phyloP scores from a whole-genome alignment of 1,139 yeast species.

The Protomyces lactucae-debilis region DNA sequence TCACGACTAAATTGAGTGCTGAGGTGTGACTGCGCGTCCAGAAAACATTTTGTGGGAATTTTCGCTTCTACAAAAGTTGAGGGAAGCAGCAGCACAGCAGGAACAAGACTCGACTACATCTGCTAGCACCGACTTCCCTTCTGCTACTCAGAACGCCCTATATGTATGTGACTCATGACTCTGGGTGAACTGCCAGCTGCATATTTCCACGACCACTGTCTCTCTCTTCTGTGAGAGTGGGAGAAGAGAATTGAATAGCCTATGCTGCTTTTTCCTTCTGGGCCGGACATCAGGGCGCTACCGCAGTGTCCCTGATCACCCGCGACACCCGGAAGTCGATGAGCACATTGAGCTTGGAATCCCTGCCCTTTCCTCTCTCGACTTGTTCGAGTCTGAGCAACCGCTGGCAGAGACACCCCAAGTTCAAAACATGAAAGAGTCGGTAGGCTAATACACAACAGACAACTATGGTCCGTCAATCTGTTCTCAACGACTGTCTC shows the following conservation, averaged over 20 bases:
- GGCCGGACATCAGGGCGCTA: neutral
- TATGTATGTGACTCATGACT: no score
- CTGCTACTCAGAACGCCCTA: neutral
- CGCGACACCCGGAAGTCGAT: neutral
- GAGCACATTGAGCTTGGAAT: neutral
- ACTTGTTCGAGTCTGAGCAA: neutral
- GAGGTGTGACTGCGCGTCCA: neutral
- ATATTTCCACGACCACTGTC: no score
- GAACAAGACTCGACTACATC: neutral
- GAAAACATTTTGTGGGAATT: neutral
- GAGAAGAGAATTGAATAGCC: neutral
- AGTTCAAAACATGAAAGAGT: neutral
- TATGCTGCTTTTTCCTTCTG: neutral
- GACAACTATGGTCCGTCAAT: conserved; percentile 37
- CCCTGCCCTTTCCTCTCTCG: neutral
- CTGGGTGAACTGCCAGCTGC: no score
- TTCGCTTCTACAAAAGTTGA: neutral
- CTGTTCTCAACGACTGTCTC: conserved; percentile 98
- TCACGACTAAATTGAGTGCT: neutral
- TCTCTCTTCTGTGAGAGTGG: no score
- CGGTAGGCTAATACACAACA: neutral
- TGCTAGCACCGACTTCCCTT: conserved; percentile 1
- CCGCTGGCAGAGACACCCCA: neutral
- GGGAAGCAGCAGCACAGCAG: neutral
- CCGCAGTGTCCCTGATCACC: neutral